Evolutionary conservation across 495 filamentous ascomycete genomes (phyloP), one percentile per base, ranked within the genome.

Genomic region (Entonaema liquescens): DNA sequence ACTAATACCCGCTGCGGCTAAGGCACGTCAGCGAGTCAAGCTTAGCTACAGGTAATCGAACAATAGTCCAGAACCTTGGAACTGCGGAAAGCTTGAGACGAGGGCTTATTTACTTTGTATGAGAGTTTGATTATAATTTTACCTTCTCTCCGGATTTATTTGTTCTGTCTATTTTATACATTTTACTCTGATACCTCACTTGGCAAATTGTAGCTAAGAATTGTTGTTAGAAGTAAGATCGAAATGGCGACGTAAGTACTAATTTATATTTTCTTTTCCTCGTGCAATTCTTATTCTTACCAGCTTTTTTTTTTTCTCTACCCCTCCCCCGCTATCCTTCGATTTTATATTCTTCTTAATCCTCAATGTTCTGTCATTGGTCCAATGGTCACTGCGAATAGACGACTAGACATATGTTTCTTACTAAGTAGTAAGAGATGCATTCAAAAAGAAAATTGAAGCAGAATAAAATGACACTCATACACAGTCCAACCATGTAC

Each of bases 301-400:
- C n/a, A n/a, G 17, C 19, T n/a, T 23, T 28, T 60, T 65, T 59
- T 36, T 38, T 11, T 57, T 36, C 42, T 15, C 42, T 66, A 44
- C 62, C 54, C 64, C 70, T 76, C 67, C 64, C 72, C 68, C 72
- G 64, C 71, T 58, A 68, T 65, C 70, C 23, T 35, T 35, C 36
- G n/a, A 49, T 31, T 33, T 3, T 40, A 31, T 58, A 25, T 47
- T n/a, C 12, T 64, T 28, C 35, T 47, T 2, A 47, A 11, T 8
- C 42, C 19, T n/a, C 40, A 44, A 47, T 35, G 17, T 11, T 36
- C 17, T 26, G 31, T 17, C 19, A 28, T 58, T 6, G 25, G 35
- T 2, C 36, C 58, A 64, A 59, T 59, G 13, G 9, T 19, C 5
- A 25, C 11, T 6, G 17, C 23, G 6, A 50, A 47, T 47, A 33